Evolutionary conservation across 1,139 yeast species (phyloP).

Genomic region (Dujonia santamariae): DNA sequence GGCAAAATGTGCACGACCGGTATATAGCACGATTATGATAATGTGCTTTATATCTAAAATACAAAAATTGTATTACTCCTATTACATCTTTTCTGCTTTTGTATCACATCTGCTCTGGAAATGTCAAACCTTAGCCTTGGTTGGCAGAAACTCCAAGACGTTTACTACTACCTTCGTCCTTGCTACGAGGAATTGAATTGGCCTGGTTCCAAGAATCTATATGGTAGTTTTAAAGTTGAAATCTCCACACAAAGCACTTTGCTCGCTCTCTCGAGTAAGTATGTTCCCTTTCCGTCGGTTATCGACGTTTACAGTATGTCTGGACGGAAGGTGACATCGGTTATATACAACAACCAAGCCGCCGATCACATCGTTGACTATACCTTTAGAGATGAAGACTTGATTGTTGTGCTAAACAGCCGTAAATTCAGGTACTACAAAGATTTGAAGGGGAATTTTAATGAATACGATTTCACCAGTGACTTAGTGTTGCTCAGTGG

Average conservation of each 20-base stretch:
- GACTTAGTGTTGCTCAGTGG: slow-evolving; percentile 29
- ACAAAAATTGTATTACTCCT: no score
- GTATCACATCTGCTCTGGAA: neutral
- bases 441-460: slow-evolving; percentile 67
- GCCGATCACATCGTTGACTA: slow-evolving; percentile 58
- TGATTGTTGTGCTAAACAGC: slow-evolving; percentile 58
- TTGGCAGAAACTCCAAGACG: slow-evolving; percentile 66
- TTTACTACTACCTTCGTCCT: slow-evolving; percentile 51
- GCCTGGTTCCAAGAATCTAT: slow-evolving; percentile 32
- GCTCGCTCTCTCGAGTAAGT: slow-evolving; percentile 35
- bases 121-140: slow-evolving; percentile 17
- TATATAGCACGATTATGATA: no score
- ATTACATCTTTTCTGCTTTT: no score
- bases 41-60: no score
- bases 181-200: slow-evolving; percentile 40
- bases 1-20: no score
- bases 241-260: slow-evolving; percentile 31
- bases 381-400: slow-evolving; percentile 54
- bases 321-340: slow-evolving; percentile 46
- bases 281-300: slow-evolving; percentile 29
- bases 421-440: slow-evolving; percentile 61
- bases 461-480: slow-evolving; percentile 40
- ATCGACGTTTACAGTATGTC: slow-evolving; percentile 53
- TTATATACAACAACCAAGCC: slow-evolving; percentile 50
- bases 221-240: slow-evolving; percentile 24